Conservation (phyloP, 345 rosid species). For the Euclidium syriacum region DNA sequence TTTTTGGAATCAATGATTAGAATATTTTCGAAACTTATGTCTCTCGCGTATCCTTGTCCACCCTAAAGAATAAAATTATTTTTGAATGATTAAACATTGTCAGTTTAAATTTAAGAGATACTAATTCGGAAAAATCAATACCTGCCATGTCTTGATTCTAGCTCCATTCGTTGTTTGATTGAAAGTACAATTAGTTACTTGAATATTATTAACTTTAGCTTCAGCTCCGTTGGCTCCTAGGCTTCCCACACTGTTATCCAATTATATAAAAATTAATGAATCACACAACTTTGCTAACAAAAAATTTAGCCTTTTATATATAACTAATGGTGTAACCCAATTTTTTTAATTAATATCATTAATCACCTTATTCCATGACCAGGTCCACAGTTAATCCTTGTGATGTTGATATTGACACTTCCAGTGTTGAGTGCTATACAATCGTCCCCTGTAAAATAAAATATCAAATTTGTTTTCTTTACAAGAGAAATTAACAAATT, state of each 20-base stretch:
- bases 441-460: conserved; percentile 22
- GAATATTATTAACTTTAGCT: conserved; percentile 16
- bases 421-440: conserved; percentile 27
- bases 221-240: conserved; percentile 1
- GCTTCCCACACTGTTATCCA: conserved; percentile 23
- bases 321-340: neutral
- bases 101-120: neutral
- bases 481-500: too few relatives aligned
- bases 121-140: neutral
- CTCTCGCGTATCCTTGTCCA: conserved; percentile 23
- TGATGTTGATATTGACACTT: conserved; percentile 18
- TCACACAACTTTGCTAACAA: neutral
- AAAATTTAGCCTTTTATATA: neutral
- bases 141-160: conserved; percentile 30
- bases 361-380: conserved; percentile 33
- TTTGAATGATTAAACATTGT: neutral
- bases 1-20: conserved; percentile 17
- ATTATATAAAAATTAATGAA: neutral
- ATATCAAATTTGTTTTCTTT: neutral
- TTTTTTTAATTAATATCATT: neutral
- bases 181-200: conserved; percentile 17
- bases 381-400: conserved; percentile 22
- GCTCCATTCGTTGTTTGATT: conserved; percentile 22
- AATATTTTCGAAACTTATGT: conserved; percentile 17
- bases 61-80: neutral